Evolutionary conservation across 331 rosid genomes (phyloP).

Genomic region (Rosa hybrid): DNA sequence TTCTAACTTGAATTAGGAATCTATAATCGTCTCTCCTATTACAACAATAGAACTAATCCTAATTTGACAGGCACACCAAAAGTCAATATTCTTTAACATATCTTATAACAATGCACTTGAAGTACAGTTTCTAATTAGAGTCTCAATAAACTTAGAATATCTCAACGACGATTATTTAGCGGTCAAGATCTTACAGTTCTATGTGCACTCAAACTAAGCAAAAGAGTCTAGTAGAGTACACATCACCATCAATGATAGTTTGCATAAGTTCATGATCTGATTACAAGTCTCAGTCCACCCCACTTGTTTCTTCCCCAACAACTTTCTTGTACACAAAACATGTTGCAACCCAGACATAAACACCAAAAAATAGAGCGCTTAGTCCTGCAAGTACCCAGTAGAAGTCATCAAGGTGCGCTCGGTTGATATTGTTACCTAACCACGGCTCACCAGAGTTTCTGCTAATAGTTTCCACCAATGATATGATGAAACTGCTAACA

Average conservation of each 20-base stretch:
- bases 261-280: background rate
- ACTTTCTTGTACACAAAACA: constrained; percentile 26
- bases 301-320: background rate
- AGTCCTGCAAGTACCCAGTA: constrained; percentile 39
- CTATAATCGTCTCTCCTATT: too few species aligned
- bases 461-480: constrained; percentile 28
- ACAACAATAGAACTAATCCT: too few species aligned
- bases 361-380: constrained; percentile 24
- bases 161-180: background rate
- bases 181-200: too few species aligned
- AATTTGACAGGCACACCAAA: too few species aligned
- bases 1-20: too few species aligned
- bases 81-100: too few species aligned
- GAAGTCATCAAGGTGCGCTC: constrained; percentile 30
- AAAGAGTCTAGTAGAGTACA: background rate
- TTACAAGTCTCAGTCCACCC: background rate
- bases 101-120: too few species aligned
- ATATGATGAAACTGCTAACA: constrained; percentile 25
- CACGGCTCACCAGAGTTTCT: constrained; percentile 12
- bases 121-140: too few species aligned
- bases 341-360: constrained; percentile 26
- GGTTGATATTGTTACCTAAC: constrained; percentile 36
- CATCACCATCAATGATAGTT: background rate
- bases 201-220: background rate
- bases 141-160: too few species aligned